These are phyloP conservation scores for Nannizziopsis barbatae DNA, from an alignment of 2,329 filamentous ascomycete genomes.

Conservation along the genomic window DNA sequence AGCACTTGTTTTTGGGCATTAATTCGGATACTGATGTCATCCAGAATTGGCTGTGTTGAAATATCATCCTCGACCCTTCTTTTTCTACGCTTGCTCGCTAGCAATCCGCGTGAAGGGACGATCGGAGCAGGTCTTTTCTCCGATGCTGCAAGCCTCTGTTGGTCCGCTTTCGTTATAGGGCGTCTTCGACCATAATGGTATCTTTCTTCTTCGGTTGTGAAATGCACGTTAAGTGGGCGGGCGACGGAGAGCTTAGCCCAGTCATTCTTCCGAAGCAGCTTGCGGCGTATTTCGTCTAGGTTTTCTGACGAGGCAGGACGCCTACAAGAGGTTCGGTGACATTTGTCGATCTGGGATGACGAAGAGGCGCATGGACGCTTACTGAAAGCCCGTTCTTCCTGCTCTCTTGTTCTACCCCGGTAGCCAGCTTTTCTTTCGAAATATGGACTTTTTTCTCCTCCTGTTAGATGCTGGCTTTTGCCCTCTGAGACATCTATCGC, in stretches of 20 bases:
- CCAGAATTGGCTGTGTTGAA: conserved; percentile 3
- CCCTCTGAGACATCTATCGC: not conserved
- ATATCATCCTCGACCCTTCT: conserved; percentile 19
- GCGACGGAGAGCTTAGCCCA: conserved; percentile 29
- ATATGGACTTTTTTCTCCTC: not conserved
- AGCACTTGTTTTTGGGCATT: not conserved
- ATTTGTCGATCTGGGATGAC: not conserved
- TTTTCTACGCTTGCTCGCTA: conserved; percentile 8
- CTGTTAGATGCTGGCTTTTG: not conserved
- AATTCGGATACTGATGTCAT: conserved; percentile 18
- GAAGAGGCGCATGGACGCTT: not conserved
- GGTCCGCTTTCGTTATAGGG: conserved; percentile 25
- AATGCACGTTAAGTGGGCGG: conserved; percentile 26
- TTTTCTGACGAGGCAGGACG: not conserved
- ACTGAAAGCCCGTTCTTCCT: not conserved
- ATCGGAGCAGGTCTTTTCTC: conserved; percentile 1
- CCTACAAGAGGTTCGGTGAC: not conserved
- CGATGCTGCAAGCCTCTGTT: conserved; percentile 18
- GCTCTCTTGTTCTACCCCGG: not conserved
- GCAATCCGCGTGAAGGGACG: conserved; percentile 1
- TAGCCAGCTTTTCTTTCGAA: not conserved
- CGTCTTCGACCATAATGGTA: conserved; percentile 21
- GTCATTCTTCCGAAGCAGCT: conserved; percentile 27
- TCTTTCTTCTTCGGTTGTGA: conserved; percentile 5
- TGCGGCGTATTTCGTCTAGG: conserved; percentile 24